These are phyloP conservation scores for Colletotrichum plurivorum DNA, from an alignment of 2,329 filamentous ascomycete genomes.

Conservation along the genomic window DNA sequence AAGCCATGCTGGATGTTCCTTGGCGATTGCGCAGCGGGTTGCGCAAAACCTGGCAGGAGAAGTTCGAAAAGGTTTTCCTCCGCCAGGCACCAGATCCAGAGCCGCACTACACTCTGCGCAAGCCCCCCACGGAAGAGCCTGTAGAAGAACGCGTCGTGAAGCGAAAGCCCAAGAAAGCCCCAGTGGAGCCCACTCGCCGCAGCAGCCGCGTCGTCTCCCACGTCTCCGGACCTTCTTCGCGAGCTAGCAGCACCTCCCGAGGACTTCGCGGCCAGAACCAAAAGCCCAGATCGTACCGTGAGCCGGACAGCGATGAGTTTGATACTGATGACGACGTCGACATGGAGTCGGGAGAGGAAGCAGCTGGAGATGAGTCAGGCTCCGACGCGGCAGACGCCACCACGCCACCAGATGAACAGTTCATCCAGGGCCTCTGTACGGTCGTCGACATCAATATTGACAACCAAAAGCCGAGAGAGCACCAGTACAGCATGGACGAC, in stretches of 20 bases:
- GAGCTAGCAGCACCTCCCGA: constrained; percentile 46
- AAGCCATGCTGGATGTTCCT: constrained; percentile 82
- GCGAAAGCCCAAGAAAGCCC: constrained; percentile 30
- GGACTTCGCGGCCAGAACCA: constrained; percentile 42
- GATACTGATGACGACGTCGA: constrained; percentile 44
- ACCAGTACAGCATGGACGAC: constrained; percentile 78
- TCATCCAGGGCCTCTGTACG: constrained; percentile 78
- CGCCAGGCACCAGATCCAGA: constrained; percentile 60
- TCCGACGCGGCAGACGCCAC: constrained; percentile 27
- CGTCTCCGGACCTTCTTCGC: constrained; percentile 44
- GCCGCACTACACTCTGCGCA: constrained; percentile 44
- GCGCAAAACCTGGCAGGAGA: constrained; percentile 82
- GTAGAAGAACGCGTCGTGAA: background rate
- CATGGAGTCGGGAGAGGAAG: constrained; percentile 16
- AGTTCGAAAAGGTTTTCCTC: constrained; percentile 77
- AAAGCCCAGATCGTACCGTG: constrained; percentile 54
- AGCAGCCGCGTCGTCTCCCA: constrained; percentile 54
- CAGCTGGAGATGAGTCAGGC: constrained; percentile 32
- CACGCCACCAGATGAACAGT: constrained; percentile 42
- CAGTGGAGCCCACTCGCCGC: constrained; percentile 49
- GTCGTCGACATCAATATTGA: constrained; percentile 81
- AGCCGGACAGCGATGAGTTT: constrained; percentile 63
- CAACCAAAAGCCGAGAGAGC: constrained; percentile 80
- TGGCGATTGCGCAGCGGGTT: constrained; percentile 89
- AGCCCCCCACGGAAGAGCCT: background rate